A percentile compares a stretch with the other conserved stretches of the same genome.
These are phyloP conservation scores for Aspergillus viridinutans DNA, from an alignment of 2,329 filamentous ascomycete genomes.

Conservation along the genomic window DNA sequence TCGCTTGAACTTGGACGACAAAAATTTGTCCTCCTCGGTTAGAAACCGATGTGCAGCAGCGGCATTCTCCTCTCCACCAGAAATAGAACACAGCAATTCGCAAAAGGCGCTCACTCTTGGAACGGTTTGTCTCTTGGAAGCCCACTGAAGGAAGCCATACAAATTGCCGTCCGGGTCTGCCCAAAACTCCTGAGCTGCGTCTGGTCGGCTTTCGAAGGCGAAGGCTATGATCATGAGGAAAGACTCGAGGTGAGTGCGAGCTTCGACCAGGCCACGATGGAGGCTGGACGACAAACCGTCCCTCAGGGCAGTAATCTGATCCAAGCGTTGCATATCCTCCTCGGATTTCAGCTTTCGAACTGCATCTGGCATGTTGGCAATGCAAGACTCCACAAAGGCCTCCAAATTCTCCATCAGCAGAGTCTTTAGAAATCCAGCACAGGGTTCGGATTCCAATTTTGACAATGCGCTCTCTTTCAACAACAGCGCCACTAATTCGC, in stretches of 20 bases:
- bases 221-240: conserved; percentile 92
- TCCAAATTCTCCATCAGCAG: conserved; percentile 78
- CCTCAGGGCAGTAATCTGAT: conserved; percentile 43
- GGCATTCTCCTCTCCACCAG: conserved; percentile 76
- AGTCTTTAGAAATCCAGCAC: conserved; percentile 67
- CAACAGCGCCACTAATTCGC: conserved; percentile 75
- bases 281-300: conserved; percentile 40
- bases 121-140: conserved; percentile 89
- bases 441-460: conserved; percentile 61
- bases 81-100: conserved; percentile 88
- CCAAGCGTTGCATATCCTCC: conserved; percentile 71
- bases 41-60: conserved; percentile 83
- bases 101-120: conserved; percentile 96
- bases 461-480: conserved; percentile 73
- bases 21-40: conserved; percentile 73
- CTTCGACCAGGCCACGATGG: conserved; percentile 39
- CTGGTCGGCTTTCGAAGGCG: conserved; percentile 78
- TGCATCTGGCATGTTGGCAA: conserved; percentile 91
- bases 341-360: conserved; percentile 79
- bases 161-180: conserved; percentile 86
- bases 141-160: conserved; percentile 93
- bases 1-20: conserved; percentile 73
- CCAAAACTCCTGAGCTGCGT: conserved; percentile 88
- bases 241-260: conserved; percentile 66
- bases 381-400: conserved; percentile 83